Percentiles rank a stretch among this genome's conserved stretches.
Conservation (phyloP, 2,329 filamentous ascomycete species). For the Colletotrichum noveboracense region DNA sequence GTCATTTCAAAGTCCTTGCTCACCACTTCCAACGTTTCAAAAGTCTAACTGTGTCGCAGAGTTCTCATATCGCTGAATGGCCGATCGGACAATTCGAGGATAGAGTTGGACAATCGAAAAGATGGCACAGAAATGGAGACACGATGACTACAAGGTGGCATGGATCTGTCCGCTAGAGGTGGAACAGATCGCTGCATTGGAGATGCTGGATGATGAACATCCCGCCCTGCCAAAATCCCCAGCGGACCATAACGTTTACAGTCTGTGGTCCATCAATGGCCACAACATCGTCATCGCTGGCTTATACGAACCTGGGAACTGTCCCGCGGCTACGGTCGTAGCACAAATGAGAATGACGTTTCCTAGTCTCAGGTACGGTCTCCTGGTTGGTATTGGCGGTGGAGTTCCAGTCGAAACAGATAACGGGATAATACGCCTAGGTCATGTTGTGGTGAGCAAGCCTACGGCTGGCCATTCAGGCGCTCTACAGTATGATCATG, state of each 20-base stretch:
- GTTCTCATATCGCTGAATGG: background rate
- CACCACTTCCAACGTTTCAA: background rate
- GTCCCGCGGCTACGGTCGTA: slow-evolving; percentile 24
- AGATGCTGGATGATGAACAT: background rate
- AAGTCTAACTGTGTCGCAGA: background rate
- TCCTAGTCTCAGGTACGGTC: background rate
- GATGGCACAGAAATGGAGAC: background rate
- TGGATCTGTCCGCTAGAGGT: background rate
- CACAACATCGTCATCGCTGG: slow-evolving; percentile 31
- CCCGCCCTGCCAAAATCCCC: background rate
- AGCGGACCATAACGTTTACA: slow-evolving; percentile 29
- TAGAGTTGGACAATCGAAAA: background rate
- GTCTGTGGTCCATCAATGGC: slow-evolving; percentile 19
- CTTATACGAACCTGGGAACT: slow-evolving; percentile 21
- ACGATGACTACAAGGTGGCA: background rate
- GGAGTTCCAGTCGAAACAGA: slow-evolving; percentile 21
- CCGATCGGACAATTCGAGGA: background rate
- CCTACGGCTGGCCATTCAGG: background rate
- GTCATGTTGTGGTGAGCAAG: background rate
- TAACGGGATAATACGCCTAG: background rate
- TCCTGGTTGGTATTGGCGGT: slow-evolving; percentile 30
- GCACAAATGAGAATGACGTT: slow-evolving; percentile 21
- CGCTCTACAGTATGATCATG: background rate
- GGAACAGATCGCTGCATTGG: background rate
- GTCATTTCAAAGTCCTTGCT: background rate